Evolutionary conservation across 2,329 filamentous ascomycete genomes (phyloP), one percentile per base, ranked within the genome.

Genomic region (Cercospora zeae-maydis): DNA sequence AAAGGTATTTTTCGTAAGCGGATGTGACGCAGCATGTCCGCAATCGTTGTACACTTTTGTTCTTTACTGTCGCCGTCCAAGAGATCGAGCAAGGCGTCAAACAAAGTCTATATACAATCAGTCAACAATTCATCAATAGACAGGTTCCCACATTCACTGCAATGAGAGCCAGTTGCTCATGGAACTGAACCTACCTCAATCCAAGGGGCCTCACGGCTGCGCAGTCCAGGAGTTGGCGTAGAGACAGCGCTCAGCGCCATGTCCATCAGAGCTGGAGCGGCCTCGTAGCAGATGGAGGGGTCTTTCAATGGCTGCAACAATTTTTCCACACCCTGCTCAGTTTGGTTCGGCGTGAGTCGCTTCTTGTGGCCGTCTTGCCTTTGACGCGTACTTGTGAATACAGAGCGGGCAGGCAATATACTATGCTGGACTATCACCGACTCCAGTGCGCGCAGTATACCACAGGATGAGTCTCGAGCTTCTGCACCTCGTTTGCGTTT

Each of bases 131-230:
- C 19, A n/a, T 11, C 33, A 39, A 39, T n/a, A 39, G 19, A 13
- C 4, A 57, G 36, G n/a, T 36, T 24, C 24, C 16, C 31, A 19
- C 6, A 55, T 55, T 14, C 21, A 14, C 21, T 42, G 31, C 16
- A 3, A 39, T 6, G 11, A 10, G n/a, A 6, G 13, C n/a, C 31
- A 24, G 27, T 24, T 16, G 27, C 9, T 19, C 27, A 31, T 14
- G 14, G 24, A 11, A 52, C 14, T 52, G 36, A 27, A 57, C 54
- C 11, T 57, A 57, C 54, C 54, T 81, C 78, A 9, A 81, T 71
- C 80, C 80, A 82, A 3, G 79, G 75, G 39, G 70, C 72, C 63
- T 81, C 79, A 7, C 74, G 69, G 9, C 75, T 67, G 21, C 74
- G 76, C 61, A 75, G 74, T 59, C 75, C 77, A 8, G 77, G 75